phyloP scores from a whole-genome alignment of 2,329 filamentous ascomycete species.

The Trichoderma koningiopsis region DNA sequence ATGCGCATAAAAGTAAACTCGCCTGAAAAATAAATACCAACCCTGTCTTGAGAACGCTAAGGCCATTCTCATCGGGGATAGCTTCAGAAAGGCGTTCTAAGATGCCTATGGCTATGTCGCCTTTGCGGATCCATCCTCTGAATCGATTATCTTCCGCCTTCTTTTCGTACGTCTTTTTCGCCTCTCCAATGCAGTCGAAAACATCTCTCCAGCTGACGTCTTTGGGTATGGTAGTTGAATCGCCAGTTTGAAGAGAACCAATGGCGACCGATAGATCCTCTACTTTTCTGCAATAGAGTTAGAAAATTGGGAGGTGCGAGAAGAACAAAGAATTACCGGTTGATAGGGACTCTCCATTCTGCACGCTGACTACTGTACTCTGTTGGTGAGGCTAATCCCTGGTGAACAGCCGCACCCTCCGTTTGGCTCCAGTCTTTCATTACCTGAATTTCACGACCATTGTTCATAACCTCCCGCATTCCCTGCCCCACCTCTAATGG shows the following conservation, averaged over 20 bases:
- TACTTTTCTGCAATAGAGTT: neutral
- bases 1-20: neutral
- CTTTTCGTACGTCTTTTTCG: neutral
- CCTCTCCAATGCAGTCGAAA: conserved; percentile 5
- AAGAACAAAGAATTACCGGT: neutral
- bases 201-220: conserved; percentile 12
- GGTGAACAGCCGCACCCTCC: conserved; percentile 7
- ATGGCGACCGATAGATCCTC: conserved; percentile 4
- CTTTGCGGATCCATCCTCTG: conserved; percentile 13
- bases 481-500: conserved; percentile 14
- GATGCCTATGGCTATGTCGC: conserved; percentile 12
- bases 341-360: conserved; percentile 20
- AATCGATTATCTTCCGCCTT: conserved; percentile 11
- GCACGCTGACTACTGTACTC: conserved; percentile 21
- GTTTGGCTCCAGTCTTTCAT: conserved; percentile 22
- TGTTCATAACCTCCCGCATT: conserved; percentile 8
- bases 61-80: conserved; percentile 13
- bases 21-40: conserved; percentile 4
- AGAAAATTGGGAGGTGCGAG: neutral
- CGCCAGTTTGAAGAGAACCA: neutral
- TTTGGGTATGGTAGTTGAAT: neutral
- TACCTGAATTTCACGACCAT: conserved; percentile 13
- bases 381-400: conserved; percentile 10
- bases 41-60: conserved; percentile 8
- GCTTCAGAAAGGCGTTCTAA: conserved; percentile 14